These are phyloP conservation scores for Viola odorata DNA, from an alignment of 345 rosid species.

Conservation along the genomic window DNA sequence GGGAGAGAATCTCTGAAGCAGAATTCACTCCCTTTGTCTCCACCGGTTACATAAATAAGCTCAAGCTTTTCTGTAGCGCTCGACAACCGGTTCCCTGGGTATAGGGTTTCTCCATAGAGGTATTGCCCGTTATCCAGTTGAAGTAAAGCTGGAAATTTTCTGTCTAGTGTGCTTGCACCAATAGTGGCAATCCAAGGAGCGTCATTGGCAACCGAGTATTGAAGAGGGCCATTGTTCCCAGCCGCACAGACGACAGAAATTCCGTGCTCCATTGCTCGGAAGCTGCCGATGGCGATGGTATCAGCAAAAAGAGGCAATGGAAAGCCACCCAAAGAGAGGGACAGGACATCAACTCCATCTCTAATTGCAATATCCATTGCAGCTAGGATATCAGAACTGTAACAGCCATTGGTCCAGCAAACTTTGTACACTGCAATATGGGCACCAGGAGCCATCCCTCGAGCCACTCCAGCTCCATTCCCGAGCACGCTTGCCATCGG, in stretches of 20 bases:
- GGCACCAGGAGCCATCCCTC: conserved; percentile 84
- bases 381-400: conserved; percentile 83
- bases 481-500: conserved; percentile 64
- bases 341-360: conserved; percentile 80
- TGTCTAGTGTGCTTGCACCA: conserved; percentile 86
- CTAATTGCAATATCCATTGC: conserved; percentile 76
- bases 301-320: conserved; percentile 78
- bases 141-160: conserved; percentile 73
- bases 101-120: conserved; percentile 77
- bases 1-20: conserved; percentile 81
- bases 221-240: conserved; percentile 84
- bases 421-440: conserved; percentile 85
- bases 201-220: conserved; percentile 69
- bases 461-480: conserved; percentile 67
- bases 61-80: conserved; percentile 44
- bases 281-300: conserved; percentile 83
- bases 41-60: conserved; percentile 55
- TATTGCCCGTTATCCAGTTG: conserved; percentile 47
- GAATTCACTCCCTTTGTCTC: conserved; percentile 58
- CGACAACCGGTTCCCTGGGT: conserved; percentile 45
- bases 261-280: conserved; percentile 75
- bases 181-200: conserved; percentile 92
- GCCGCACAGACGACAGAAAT: conserved; percentile 83
- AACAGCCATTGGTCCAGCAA: conserved; percentile 83
- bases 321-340: conserved; percentile 84